Base-by-base conservation (phyloP, 371 early-diverging fungal genomes). In the Chytridiales sp. region DNA sequence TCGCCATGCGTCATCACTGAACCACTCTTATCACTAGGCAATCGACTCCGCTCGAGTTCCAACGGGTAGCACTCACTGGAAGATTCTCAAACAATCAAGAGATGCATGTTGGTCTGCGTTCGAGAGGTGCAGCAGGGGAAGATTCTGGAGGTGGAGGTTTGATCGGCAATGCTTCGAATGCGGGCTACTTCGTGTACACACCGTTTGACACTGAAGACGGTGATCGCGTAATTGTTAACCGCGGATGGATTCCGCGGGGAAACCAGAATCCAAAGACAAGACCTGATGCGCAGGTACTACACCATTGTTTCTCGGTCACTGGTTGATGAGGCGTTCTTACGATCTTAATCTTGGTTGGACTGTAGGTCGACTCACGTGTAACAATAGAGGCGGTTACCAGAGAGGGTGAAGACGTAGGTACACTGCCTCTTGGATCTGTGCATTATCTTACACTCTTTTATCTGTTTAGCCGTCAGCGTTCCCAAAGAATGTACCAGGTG, bases 181-280 rank as follows among this genome's bases (percentile, higher is more conserved):
- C 53, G 4, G 96, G 96, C 0, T 94, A 88, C 64, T 84, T 85
- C 56, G 69, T 94, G 0, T 78, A 93, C 22, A 91, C 93, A 1
- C 94, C 94, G n/a, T 81, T 94, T 55, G 82, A 82, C 61, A 81
- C 88, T n/a, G 77, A 78, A 34, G 83, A 87, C 60, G 89, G 88
- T 15, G 69, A 62, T 1, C 27, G 50, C 13, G 59, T 93, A 11
- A 72, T 95, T 27, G 86, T 95, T 13, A 86, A 89, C 59, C 78
- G 96, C 35, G 94, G 96, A 2, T 95, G 94, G 94, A 85, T 95
- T 19, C 78, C 87, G 3, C 76, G 82, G 13, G 87, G 87, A 1
- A 84, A 83, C 61, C 79, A 77, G 31, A 86, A 87, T 3, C 82
- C 73, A 19, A 56, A 64, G 4, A 67, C 73, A 0, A 75, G 88